Percentiles rank a stretch among this genome's conserved stretches.
phyloP scores from a whole-genome alignment of 2,329 filamentous ascomycete genomes.

The Hypoxylon sp. region DNA sequence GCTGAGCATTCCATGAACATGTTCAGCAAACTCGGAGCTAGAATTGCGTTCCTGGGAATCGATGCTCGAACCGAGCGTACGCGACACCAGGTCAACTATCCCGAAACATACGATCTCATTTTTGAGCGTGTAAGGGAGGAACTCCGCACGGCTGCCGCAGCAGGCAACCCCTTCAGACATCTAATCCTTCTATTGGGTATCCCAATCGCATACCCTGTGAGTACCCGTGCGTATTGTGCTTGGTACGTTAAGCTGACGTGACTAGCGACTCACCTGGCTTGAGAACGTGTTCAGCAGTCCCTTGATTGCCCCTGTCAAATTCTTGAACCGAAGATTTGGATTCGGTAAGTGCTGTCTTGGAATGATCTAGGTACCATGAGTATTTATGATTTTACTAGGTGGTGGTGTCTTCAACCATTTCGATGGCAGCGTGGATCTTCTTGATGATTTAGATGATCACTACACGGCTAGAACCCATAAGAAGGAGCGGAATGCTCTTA shows the following conservation, averaged over 20 bases:
- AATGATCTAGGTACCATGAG: not conserved
- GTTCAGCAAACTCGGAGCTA: constrained; percentile 82
- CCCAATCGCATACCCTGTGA: constrained; percentile 81
- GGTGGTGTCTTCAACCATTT: constrained; percentile 93
- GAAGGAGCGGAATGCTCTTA: constrained; percentile 78
- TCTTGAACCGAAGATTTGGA: constrained; percentile 90
- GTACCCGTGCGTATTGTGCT: constrained; percentile 55
- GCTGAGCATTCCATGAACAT: constrained; percentile 86
- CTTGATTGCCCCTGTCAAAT: constrained; percentile 85
- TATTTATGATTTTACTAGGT: constrained; percentile 50
- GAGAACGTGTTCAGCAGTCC: constrained; percentile 91
- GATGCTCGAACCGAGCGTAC: constrained; percentile 96
- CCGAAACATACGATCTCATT: constrained; percentile 85
- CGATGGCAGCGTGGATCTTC: constrained; percentile 89
- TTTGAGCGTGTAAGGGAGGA: constrained; percentile 80
- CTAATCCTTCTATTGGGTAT: constrained; percentile 88
- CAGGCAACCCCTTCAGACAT: constrained; percentile 83
- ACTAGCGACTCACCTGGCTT: constrained; percentile 86
- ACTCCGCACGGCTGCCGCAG: constrained; percentile 71
- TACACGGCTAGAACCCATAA: constrained; percentile 95
- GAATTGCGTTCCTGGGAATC: constrained; percentile 85
- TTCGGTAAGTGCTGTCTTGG: constrained; percentile 56
- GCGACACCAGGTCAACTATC: constrained; percentile 92
- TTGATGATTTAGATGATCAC: constrained; percentile 94
- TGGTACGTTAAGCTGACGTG: constrained; percentile 17